phyloP scores from a whole-genome alignment of 208 protist genomes.

The Wallacemonas sp. region DNA sequence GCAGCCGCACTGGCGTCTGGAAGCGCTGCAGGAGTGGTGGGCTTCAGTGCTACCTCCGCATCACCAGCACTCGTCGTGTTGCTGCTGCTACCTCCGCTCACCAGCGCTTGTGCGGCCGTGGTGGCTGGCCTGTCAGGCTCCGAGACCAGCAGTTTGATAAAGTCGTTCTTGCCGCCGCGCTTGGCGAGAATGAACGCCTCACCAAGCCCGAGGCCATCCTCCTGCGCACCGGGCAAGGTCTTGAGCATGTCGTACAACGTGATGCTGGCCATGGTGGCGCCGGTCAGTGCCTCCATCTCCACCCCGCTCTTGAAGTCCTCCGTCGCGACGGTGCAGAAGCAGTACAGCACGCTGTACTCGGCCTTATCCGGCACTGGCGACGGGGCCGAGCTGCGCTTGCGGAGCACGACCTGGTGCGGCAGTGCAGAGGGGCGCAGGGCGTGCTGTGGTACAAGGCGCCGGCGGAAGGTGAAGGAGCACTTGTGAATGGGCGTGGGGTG shows the following conservation, averaged over 20 bases:
- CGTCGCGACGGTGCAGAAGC: conserved; percentile 87
- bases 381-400: conserved; percentile 47
- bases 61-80: background rate
- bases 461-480: conserved; percentile 87
- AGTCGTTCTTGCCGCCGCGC: conserved; percentile 74
- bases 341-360: conserved; percentile 83
- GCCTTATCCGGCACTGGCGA: conserved; percentile 27
- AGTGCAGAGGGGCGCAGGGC: conserved; percentile 50
- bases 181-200: conserved; percentile 84
- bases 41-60: background rate
- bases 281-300: conserved; percentile 97
- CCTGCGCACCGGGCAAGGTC: conserved; percentile 67
- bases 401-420: conserved; percentile 78
- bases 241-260: conserved; percentile 92
- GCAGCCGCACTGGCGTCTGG: background rate
- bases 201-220: conserved; percentile 79
- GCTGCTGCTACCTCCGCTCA: background rate
- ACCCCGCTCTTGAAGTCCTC: conserved; percentile 88
- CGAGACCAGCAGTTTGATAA: conserved; percentile 87
- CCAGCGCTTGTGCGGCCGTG: conserved; percentile 20
- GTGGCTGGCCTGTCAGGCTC: conserved; percentile 46
- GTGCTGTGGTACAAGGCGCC: conserved; percentile 45
- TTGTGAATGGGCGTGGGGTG: conserved; percentile 91
- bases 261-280: conserved; percentile 84
- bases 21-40: background rate